Conservation (phyloP, 2,329 filamentous ascomycete genomes). For the Leptographium procerum region DNA sequence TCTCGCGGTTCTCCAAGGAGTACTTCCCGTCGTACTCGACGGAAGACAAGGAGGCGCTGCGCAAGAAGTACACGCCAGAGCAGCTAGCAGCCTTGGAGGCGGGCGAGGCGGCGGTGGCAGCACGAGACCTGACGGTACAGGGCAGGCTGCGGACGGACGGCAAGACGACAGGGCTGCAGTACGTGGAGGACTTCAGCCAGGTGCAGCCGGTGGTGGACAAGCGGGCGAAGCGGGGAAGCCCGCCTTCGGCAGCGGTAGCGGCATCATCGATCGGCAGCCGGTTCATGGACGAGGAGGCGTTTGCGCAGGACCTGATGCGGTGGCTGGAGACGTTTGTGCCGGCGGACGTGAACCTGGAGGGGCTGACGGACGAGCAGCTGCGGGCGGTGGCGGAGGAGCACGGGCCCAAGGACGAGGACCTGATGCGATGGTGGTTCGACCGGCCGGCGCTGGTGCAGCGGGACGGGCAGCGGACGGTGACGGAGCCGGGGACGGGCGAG, state of each 20-base stretch:
- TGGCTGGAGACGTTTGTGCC: conserved; percentile 27
- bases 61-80: conserved; percentile 61
- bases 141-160: conserved; percentile 61
- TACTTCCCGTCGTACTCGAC: conserved; percentile 53
- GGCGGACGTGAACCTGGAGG: conserved; percentile 15
- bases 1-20: conserved; percentile 33
- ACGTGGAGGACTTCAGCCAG: conserved; percentile 72
- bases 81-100: conserved; percentile 75
- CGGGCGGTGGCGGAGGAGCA: conserved; percentile 19
- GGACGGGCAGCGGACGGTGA: conserved; percentile 13
- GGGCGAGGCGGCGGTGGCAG: conserved; percentile 65
- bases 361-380: conserved; percentile 15
- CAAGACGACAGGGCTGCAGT: conserved; percentile 49
- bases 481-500: conserved; percentile 19
- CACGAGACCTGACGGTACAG: conserved; percentile 63
- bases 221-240: conserved; percentile 35
- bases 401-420: conserved; percentile 18
- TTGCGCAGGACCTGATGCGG: conserved; percentile 43
- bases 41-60: conserved; percentile 51
- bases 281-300: conserved; percentile 52
- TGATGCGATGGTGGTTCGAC: conserved; percentile 22
- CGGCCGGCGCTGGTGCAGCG: conserved; percentile 23
- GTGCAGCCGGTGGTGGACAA: conserved; percentile 71
- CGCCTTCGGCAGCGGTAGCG: conserved; percentile 1
- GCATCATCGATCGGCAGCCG: conserved; percentile 33